Evolutionary conservation across 495 filamentous ascomycete species (phyloP).

Genomic region (Neurospora pannonica): DNA sequence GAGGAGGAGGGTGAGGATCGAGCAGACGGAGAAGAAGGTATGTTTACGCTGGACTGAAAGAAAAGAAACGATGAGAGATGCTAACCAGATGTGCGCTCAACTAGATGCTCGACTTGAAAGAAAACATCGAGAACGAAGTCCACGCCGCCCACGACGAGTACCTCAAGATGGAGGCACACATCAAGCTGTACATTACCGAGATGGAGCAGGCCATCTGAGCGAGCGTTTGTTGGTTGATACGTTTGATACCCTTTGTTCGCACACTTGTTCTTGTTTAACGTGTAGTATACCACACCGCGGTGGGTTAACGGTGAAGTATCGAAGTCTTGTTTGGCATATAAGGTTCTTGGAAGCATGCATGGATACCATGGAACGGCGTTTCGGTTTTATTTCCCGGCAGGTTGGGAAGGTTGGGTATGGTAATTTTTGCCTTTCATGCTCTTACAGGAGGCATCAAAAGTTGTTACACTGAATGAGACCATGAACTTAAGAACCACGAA

Average conservation of each 20-base stretch:
- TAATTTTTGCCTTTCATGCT: neutral
- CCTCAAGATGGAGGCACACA: slow-evolving; percentile 91
- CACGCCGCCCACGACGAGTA: slow-evolving; percentile 83
- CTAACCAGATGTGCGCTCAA: neutral
- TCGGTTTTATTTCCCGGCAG: slow-evolving; percentile 15
- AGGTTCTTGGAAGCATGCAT: neutral
- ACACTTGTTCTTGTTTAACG: neutral
- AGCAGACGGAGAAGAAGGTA: slow-evolving; percentile 98
- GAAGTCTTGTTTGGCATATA: neutral
- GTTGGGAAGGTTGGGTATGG: neutral
- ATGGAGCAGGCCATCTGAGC: slow-evolving; percentile 85
- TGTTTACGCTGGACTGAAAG: slow-evolving; percentile 7
- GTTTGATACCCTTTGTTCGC: neutral
- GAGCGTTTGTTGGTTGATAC: neutral
- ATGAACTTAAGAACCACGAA: neutral
- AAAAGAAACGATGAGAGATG: neutral
- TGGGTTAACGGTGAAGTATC: neutral
- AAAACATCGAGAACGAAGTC: slow-evolving; percentile 92
- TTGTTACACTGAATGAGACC: neutral
- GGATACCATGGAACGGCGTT: slow-evolving; percentile 18
- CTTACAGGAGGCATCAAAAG: neutral
- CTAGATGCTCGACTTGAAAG: slow-evolving; percentile 93
- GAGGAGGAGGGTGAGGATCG: slow-evolving; percentile 77
- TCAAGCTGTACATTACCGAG: slow-evolving; percentile 94
- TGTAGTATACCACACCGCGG: neutral